Base-by-base conservation (phyloP, 208 protist species). In the Acanthamoeba castellanii region DNA sequence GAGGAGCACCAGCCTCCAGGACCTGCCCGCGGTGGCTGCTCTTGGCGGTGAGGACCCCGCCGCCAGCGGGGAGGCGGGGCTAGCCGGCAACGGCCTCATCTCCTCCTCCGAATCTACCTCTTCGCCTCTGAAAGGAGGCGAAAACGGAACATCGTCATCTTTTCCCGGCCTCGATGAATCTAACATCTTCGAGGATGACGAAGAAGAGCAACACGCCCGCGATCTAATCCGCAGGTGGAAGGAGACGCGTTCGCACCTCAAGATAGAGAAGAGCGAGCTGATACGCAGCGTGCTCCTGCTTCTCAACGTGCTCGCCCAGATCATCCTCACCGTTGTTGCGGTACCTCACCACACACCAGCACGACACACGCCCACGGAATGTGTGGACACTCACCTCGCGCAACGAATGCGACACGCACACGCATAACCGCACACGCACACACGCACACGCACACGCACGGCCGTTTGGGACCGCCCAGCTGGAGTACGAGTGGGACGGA, bases 401-500 rank as follows among this genome's bases (percentile, higher is more conserved):
- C 20, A n/a, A 68, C 27, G 27, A 68, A 68, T 30, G 3, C 37
- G 37, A 42, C 37, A 47, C 42, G 42, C 42, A 47, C 42, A 47
- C 42, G 6, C 42, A 2, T 0, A 2, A 20, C 52, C 52, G 52
- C 50, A 55, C 50, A 11, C 9, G 50, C 52, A 20, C 52, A 22
- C 52, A 57, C 16, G 52, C 52, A 57, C 52, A 22, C 52, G 52
- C 50, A 20, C 52, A 20, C 52, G 52, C 16, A 32, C 22, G n/a
- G 3, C 13, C 6, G 18, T 78, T 3, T 59, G 55, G 11, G 55
- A 59, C 20, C 14, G 59, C 16, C 16, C 32, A 88, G 81, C 14
- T 88, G 50, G 81, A 88, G 81, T 64, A 88, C 81, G 47, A 88
- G 50, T 88, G 81, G 81, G 34, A 88, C 27, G 81, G 81, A 1